Evolutionary conservation across 495 filamentous ascomycete species (phyloP).

Genomic region (Penicillium longicatenatum): DNA sequence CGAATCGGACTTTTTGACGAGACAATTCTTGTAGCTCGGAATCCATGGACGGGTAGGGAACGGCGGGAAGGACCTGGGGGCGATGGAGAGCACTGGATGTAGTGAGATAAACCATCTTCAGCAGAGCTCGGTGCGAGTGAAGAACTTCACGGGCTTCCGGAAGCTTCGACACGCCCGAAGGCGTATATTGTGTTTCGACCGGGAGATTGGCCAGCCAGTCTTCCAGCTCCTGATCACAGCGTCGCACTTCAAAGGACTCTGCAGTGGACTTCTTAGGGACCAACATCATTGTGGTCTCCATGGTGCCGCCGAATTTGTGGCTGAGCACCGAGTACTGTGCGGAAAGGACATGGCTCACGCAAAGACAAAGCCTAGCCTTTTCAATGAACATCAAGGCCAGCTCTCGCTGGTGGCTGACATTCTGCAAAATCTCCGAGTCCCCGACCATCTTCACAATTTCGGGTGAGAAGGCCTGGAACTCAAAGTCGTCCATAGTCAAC

Average conservation of each 20-base stretch:
- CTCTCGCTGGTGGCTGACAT: slow-evolving; percentile 66
- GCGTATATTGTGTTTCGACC: slow-evolving; percentile 61
- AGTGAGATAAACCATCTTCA: slow-evolving; percentile 89
- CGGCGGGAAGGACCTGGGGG: slow-evolving; percentile 79
- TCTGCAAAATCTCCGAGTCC: slow-evolving; percentile 66
- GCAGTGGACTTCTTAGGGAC: slow-evolving; percentile 81
- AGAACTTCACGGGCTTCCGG: slow-evolving; percentile 58
- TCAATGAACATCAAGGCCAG: slow-evolving; percentile 86
- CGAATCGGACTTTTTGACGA: slow-evolving; percentile 72
- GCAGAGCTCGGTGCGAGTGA: slow-evolving; percentile 71
- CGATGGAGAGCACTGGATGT: slow-evolving; percentile 86
- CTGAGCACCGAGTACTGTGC: slow-evolving; percentile 89
- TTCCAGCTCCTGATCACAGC: slow-evolving; percentile 71
- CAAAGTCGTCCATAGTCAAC: slow-evolving; percentile 81
- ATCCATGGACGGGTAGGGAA: slow-evolving; percentile 58
- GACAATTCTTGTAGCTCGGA: slow-evolving; percentile 75
- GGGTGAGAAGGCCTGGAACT: slow-evolving; percentile 65
- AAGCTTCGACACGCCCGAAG: slow-evolving; percentile 42
- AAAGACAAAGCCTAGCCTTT: slow-evolving; percentile 85
- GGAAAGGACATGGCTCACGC: slow-evolving; percentile 79
- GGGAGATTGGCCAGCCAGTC: slow-evolving; percentile 73
- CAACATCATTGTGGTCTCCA: slow-evolving; percentile 84
- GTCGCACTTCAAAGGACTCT: slow-evolving; percentile 70
- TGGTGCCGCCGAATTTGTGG: slow-evolving; percentile 73
- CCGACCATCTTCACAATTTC: slow-evolving; percentile 64